Evolutionary conservation across 208 protist species (phyloP).

Genomic region (Wallacemonas collosoma): DNA sequence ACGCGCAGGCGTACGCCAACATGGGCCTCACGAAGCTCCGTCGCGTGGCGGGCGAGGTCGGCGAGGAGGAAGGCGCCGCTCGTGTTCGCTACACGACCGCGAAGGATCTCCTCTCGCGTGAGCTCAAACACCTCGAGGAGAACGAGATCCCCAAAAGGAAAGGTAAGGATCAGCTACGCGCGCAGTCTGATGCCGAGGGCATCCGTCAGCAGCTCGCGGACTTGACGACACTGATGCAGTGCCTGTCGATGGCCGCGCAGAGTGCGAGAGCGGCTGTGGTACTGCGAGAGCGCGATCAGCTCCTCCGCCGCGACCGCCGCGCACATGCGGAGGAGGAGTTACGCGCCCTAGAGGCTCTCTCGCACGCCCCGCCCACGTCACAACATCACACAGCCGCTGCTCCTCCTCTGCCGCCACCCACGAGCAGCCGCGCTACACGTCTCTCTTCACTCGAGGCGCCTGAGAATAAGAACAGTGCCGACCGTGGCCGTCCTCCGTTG

Average conservation of each 20-base stretch:
- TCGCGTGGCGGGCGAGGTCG: conserved; percentile 19
- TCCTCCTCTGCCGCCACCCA: neutral
- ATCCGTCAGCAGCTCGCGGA: conserved; percentile 29
- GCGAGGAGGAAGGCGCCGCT: conserved; percentile 19
- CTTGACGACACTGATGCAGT: conserved; percentile 27
- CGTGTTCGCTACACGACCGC: conserved; percentile 24
- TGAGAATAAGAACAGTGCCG: neutral
- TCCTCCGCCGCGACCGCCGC: conserved; percentile 44
- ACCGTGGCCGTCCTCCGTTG: neutral
- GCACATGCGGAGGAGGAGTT: conserved; percentile 36
- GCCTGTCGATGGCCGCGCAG: conserved; percentile 18
- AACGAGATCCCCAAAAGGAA: conserved; percentile 43
- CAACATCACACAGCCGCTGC: neutral
- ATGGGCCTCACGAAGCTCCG: conserved; percentile 33
- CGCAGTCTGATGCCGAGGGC: conserved; percentile 60
- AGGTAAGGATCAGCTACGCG: conserved; percentile 58
- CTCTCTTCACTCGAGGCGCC: neutral
- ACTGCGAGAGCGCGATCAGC: conserved; percentile 46
- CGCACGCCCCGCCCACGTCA: conserved; percentile 11
- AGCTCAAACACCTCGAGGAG: conserved; percentile 35
- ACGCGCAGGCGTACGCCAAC: neutral
- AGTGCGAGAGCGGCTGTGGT: conserved; percentile 42
- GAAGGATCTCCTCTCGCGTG: conserved; percentile 27
- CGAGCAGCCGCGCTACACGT: neutral
- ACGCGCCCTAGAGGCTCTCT: conserved; percentile 9